phyloP scores from a whole-genome alignment of 2,329 filamentous ascomycete species.

The Plenodomus lindquistii region DNA sequence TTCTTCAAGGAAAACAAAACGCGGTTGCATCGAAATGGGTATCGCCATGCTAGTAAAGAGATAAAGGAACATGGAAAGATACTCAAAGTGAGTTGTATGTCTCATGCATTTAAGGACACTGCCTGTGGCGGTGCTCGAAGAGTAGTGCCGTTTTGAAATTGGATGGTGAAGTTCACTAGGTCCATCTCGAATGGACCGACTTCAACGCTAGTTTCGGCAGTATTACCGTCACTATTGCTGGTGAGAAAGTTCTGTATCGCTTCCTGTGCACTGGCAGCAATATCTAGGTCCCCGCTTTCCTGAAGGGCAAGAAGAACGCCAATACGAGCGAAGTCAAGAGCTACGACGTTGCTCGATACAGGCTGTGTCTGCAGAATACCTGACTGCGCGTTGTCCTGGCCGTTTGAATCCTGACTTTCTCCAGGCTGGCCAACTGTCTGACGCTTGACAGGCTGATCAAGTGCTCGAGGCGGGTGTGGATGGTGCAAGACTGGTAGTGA shows the following conservation, averaged over 20 bases:
- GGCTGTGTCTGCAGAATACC: conserved; percentile 29
- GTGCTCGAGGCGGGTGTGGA: conserved; percentile 20
- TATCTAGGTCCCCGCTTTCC: conserved; percentile 43
- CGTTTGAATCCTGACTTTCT: conserved; percentile 33
- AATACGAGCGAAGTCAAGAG: conserved; percentile 52
- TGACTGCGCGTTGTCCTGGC: conserved; percentile 14
- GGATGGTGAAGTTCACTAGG: conserved; percentile 35
- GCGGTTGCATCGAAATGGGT: conserved; percentile 16
- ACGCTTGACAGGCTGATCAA: conserved; percentile 15
- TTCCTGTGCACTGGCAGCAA: conserved; percentile 50
- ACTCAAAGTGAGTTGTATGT: neutral
- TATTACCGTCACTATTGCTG: conserved; percentile 32
- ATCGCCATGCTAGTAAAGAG: conserved; percentile 15
- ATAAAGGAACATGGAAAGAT: neutral
- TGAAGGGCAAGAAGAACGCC: conserved; percentile 53
- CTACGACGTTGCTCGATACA: conserved; percentile 40
- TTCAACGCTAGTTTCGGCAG: conserved; percentile 28
- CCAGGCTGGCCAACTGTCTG: conserved; percentile 38
- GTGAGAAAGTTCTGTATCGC: conserved; percentile 46
- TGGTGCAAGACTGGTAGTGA: conserved; percentile 29
- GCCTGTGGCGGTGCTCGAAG: conserved; percentile 18
- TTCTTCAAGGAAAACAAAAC: neutral
- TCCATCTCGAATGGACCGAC: conserved; percentile 37
- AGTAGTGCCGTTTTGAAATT: conserved; percentile 40
- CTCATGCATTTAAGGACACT: conserved; percentile 1